Evolutionary conservation across 2,329 filamentous ascomycete genomes (phyloP), one percentile per base, ranked within the genome.

Genomic region (Karstenula rhodostoma): DNA sequence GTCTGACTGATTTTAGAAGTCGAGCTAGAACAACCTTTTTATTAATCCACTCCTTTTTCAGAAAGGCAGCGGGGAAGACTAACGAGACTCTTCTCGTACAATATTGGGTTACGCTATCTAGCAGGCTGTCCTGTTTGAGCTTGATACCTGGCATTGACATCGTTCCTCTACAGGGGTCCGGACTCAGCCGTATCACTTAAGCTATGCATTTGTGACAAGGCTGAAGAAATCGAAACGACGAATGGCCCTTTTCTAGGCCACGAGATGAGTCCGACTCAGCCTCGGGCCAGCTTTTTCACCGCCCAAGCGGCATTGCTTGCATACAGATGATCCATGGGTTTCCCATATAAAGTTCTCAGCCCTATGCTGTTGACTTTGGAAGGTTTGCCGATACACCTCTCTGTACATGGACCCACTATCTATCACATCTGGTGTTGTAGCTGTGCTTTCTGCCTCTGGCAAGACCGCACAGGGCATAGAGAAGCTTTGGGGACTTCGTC

Each of bases 391-490:
- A 3, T n/a, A 3, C 13, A 17, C 12, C 15, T 48, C 25, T n/a
- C 2, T 4, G 46, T 25, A 17, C 17, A 56, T 56, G 47, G 43
- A 62, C 49, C 56, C 56, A 37, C 47, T 62, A 4, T 62, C 56
- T 7, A 62, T 54, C 29, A 32, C 33, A 9, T 57, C 56, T 22
- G 56, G 60, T 32, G 48, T 58, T 17, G 29, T 62, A 5, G 56
- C 60, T 12, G 37, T 61, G 7, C 50, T 61, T 40, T 56, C 55
- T 12, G 50, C 56, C 15, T 58, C 55, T 7, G 50, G 59, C 37
- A 27, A 61, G 22, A 56, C 56, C 2, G 6, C 55, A 19, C 35
- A 61, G 56, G 59, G 59, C 43, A n/a, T 61, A 10, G 50, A 61
- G 13, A 55, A 56, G n/a, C 12, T 58, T 15, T 50, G 55, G 40